These are phyloP conservation scores for Carnegiea gigantea DNA, from an alignment of 179 eudicot genomes.

Conservation along the genomic window DNA sequence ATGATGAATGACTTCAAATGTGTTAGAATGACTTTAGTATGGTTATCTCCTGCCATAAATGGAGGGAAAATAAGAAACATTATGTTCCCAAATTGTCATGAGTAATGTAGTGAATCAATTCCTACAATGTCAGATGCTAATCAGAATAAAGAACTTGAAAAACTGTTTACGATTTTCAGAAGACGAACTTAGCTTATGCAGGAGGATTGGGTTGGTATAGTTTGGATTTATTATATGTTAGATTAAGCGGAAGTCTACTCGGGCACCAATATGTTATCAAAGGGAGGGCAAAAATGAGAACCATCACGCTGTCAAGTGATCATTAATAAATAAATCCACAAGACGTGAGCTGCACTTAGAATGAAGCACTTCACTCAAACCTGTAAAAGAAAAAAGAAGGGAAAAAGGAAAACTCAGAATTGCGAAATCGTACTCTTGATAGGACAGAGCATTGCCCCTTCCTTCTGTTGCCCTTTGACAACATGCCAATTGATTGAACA, in stretches of 20 bases:
- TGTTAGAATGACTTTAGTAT: too few species aligned
- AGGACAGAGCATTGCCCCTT: neutral
- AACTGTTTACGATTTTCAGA: too few species aligned
- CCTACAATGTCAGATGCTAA: neutral
- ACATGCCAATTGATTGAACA: neutral
- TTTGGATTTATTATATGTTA: neutral
- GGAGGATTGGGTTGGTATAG: too few species aligned
- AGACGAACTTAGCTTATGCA: too few species aligned
- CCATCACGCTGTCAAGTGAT: neutral
- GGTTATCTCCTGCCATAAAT: too few species aligned
- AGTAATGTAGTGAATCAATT: neutral
- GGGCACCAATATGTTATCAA: neutral
- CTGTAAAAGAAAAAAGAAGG: too few species aligned
- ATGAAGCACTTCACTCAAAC: neutral
- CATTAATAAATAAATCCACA: neutral
- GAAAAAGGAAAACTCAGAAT: neutral
- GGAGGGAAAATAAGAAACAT: too few species aligned
- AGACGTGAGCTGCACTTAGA: neutral
- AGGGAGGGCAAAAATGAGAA: neutral
- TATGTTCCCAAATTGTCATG: too few species aligned
- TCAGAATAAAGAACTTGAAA: neutral
- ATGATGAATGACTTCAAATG: neutral
- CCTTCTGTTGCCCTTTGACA: neutral
- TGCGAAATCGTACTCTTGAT: neutral
- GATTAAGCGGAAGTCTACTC: neutral